Conservation (phyloP, 164 flowering plant genomes). For the Houttuynia cordata region DNA sequence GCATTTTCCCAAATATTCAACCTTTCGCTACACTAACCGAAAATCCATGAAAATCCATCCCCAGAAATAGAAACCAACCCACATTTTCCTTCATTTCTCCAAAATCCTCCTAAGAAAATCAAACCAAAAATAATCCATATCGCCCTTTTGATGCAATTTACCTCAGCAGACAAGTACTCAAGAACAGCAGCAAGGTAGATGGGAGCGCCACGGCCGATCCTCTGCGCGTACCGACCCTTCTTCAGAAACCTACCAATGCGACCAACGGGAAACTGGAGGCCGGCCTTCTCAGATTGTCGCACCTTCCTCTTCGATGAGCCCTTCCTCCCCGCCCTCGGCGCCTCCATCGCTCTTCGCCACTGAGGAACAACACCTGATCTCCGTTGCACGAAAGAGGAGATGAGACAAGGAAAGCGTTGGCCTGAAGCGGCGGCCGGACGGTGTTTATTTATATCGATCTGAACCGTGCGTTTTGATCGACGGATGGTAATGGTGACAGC, state of each 20-base stretch:
- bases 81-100: no score
- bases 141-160: constrained; percentile 3
- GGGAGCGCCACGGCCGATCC: constrained; percentile 44
- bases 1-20: no score
- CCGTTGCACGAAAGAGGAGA: background rate
- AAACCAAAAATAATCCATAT: background rate
- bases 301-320: constrained; percentile 34
- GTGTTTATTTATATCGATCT: no score
- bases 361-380: no score
- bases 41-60: no score
- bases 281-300: constrained; percentile 34
- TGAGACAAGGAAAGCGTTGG: no score
- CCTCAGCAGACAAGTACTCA: constrained; percentile 58
- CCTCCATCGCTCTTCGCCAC: constrained; percentile 6
- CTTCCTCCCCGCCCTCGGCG: constrained; percentile 23
- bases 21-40: no score
- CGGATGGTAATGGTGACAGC: no score
- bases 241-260: constrained; percentile 37
- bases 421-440: no score
- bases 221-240: constrained; percentile 41
- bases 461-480: no score
- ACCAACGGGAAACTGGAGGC: constrained; percentile 57
- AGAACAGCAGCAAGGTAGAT: constrained; percentile 53
- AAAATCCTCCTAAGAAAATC: no score
- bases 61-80: background rate